Evolutionary conservation across 257 asterid species (phyloP).

Genomic region (Oldenlandia corymbosa): DNA sequence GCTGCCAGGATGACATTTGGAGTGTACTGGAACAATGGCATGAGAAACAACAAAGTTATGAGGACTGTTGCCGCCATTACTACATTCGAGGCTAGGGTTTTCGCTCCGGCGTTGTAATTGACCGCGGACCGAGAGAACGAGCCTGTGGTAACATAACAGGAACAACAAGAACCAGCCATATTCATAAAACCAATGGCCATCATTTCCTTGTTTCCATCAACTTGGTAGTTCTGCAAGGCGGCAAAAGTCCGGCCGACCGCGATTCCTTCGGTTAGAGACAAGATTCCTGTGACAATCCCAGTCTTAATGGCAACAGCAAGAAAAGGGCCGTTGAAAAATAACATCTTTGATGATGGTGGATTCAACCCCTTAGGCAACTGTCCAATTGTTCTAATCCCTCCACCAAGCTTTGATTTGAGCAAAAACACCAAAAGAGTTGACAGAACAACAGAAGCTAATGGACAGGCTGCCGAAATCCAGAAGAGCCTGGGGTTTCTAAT

Average conservation of each 20-base stretch:
- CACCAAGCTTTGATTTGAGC: conserved; percentile 52
- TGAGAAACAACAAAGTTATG: conserved; percentile 62
- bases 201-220: conserved; percentile 97
- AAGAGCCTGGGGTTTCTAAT: conserved; percentile 61
- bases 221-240: conserved; percentile 49
- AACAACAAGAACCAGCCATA: conserved; percentile 76
- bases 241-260: conserved; percentile 94
- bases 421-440: conserved; percentile 59
- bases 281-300: conserved; percentile 78
- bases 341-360: conserved; percentile 83
- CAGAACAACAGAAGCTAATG: conserved; percentile 67
- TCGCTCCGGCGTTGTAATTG: conserved; percentile 76
- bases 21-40: conserved; percentile 73
- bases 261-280: conserved; percentile 97
- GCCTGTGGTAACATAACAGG: conserved; percentile 89
- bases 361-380: conserved; percentile 79
- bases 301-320: conserved; percentile 71
- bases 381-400: conserved; percentile 62
- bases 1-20: conserved; percentile 84
- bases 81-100: conserved; percentile 56
- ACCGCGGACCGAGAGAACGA: conserved; percentile 92
- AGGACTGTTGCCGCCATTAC: conserved; percentile 62
- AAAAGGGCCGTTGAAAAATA: conserved; percentile 53
- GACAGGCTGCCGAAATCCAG: conserved; percentile 90
- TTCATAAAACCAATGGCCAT: conserved; percentile 88